A percentile compares a stretch with the other conserved stretches of the same genome.
Conservation (phyloP, 768 basidiomycete species). For the Suillus sp. region DNA sequence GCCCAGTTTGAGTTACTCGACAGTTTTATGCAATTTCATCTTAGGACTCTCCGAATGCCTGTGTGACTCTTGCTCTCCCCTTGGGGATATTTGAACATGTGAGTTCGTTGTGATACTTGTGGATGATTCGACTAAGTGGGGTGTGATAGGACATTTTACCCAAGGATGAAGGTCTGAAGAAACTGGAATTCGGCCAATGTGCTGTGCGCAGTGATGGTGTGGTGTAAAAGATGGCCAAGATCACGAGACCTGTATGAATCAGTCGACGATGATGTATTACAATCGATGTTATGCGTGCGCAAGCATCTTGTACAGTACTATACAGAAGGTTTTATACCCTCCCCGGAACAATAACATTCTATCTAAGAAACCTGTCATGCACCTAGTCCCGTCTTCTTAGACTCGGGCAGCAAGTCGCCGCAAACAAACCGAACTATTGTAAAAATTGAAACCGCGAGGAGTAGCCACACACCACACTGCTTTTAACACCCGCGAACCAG, state of each 20-base stretch:
- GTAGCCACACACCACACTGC: constrained; percentile 31
- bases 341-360: background rate
- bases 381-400: background rate
- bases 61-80: constrained; percentile 72
- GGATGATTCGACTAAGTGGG: background rate
- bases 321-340: background rate
- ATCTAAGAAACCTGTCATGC: background rate
- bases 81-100: constrained; percentile 79
- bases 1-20: background rate
- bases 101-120: constrained; percentile 23
- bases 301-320: background rate
- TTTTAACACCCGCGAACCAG: constrained; percentile 29
- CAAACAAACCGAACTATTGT: constrained; percentile 8
- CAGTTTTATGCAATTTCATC: background rate
- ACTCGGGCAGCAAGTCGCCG: background rate
- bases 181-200: constrained; percentile 62
- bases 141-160: constrained; percentile 63
- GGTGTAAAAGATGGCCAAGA: constrained; percentile 29
- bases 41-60: constrained; percentile 77
- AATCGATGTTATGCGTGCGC: background rate
- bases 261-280: background rate
- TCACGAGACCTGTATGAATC: background rate
- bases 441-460: constrained; percentile 22
- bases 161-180: constrained; percentile 60
- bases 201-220: constrained; percentile 48